Evolutionary conservation across 495 filamentous ascomycete genomes (phyloP).

Genomic region (Polyplosphaeria fusca): DNA sequence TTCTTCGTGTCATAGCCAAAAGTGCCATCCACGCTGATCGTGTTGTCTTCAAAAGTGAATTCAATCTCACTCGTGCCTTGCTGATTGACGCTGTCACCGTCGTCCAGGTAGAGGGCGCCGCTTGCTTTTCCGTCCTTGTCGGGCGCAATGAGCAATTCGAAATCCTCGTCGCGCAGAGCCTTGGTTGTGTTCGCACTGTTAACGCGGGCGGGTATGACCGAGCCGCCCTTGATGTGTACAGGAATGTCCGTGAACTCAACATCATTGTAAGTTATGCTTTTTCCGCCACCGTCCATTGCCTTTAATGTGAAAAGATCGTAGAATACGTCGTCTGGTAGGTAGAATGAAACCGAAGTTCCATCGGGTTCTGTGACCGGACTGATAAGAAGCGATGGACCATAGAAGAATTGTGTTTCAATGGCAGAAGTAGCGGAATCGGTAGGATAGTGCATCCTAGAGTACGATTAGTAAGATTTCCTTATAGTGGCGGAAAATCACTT

Average conservation of each 20-base stretch:
- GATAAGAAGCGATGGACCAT: slow-evolving; percentile 67
- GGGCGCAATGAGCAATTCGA: slow-evolving; percentile 68
- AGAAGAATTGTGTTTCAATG: slow-evolving; percentile 71
- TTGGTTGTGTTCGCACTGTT: slow-evolving; percentile 66
- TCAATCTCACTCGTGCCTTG: slow-evolving; percentile 15
- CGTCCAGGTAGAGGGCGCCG: slow-evolving; percentile 53
- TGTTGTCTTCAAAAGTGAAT: slow-evolving; percentile 17
- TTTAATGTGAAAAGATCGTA: slow-evolving; percentile 72
- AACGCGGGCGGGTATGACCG: slow-evolving; percentile 62
- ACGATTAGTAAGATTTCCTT: not conserved
- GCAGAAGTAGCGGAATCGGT: slow-evolving; percentile 58
- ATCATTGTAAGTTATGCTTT: slow-evolving; percentile 50
- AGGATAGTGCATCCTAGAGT: slow-evolving; percentile 51
- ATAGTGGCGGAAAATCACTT: slow-evolving; percentile 34
- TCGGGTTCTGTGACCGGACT: slow-evolving; percentile 65
- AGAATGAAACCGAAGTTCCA: slow-evolving; percentile 63
- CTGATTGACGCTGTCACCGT: slow-evolving; percentile 40
- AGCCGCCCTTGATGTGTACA: slow-evolving; percentile 67
- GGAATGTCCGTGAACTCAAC: slow-evolving; percentile 66
- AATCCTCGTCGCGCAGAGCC: slow-evolving; percentile 61
- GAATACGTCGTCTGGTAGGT: slow-evolving; percentile 71
- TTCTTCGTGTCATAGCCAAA: slow-evolving; percentile 20
- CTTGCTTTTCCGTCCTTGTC: slow-evolving; percentile 48
- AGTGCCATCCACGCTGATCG: slow-evolving; percentile 1
- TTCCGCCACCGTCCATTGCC: slow-evolving; percentile 55